Conservation (phyloP, 176 grass and related monocot genomes). For the Carex parvula region DNA sequence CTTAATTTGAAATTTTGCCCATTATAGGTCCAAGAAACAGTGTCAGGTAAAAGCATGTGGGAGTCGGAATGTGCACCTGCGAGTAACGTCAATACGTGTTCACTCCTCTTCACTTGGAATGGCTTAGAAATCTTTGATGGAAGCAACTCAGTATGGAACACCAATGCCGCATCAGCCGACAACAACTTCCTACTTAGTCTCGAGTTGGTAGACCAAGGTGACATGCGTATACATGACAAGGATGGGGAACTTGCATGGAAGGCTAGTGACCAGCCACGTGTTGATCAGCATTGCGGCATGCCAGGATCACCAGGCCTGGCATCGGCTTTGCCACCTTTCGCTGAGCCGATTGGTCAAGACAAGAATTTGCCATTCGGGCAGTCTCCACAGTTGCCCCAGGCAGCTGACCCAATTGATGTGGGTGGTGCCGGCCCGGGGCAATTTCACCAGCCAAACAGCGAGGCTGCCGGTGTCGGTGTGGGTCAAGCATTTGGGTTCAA, state of each 20-base stretch:
- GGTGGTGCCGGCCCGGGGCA: conserved; percentile 1
- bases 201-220: conserved; percentile 82
- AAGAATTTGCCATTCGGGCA: conserved; percentile 51
- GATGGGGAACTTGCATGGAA: conserved; percentile 81
- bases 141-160: conserved; percentile 56
- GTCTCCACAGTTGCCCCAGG: conserved; percentile 26
- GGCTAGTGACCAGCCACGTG: conserved; percentile 54
- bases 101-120: conserved; percentile 61
- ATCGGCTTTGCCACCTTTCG: conserved; percentile 54
- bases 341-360: conserved; percentile 52
- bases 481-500: conserved; percentile 47
- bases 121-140: conserved; percentile 92
- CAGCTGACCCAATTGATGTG: conserved; percentile 1
- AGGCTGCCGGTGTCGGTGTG: background rate
- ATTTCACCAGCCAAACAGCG: background rate
- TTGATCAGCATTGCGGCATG: conserved; percentile 60
- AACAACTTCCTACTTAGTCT: conserved; percentile 61
- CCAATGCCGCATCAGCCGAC: conserved; percentile 44
- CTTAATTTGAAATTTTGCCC: background rate
- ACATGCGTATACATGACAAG: conserved; percentile 90
- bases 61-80: conserved; percentile 71
- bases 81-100: conserved; percentile 68
- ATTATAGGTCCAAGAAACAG: background rate
- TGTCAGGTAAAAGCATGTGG: conserved; percentile 54
- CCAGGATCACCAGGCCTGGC: conserved; percentile 53